phyloP scores from a whole-genome alignment of 2,329 filamentous ascomycete species.

The Stachybotrys chlorohalonatus region DNA sequence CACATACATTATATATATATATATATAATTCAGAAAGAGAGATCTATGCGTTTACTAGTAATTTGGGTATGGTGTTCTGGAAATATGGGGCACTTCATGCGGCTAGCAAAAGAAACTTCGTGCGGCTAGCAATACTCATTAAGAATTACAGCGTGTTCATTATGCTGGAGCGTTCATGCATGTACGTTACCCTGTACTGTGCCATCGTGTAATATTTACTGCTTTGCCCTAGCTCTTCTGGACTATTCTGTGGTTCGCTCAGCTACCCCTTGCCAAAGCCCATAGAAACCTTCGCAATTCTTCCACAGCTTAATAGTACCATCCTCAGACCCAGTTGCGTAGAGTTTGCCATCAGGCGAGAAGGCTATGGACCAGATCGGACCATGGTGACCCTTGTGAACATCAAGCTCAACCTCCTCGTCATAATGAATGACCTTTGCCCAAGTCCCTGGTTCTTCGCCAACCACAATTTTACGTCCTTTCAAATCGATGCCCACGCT shows the following conservation, averaged over 20 bases:
- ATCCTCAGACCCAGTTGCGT: constrained; percentile 93
- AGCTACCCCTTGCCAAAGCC: constrained; percentile 50
- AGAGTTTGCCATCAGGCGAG: constrained; percentile 90
- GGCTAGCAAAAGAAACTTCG: no score
- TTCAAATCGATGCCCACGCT: constrained; percentile 82
- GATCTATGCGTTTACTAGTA: no score
- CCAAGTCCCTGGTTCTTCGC: constrained; percentile 89
- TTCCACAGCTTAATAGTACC: constrained; percentile 93
- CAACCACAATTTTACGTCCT: constrained; percentile 77
- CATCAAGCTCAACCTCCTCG: constrained; percentile 72
- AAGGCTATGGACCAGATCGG: constrained; percentile 95
- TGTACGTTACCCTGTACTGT: no score
- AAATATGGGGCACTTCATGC: no score
- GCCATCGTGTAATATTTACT: no score
- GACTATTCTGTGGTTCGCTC: constrained; percentile 27
- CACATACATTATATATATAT: no score
- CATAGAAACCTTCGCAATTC: constrained; percentile 57
- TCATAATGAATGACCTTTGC: constrained; percentile 91
- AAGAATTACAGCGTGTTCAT: no score
- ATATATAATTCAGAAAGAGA: no score
- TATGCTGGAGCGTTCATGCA: no score
- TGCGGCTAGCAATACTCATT: no score
- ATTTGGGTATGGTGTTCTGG: no score
- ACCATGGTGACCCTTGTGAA: constrained; percentile 93
- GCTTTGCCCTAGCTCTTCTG: constrained; percentile 2